Base-by-base conservation (phyloP, 108 stramenopile species). In the Seminavis robusta region DNA sequence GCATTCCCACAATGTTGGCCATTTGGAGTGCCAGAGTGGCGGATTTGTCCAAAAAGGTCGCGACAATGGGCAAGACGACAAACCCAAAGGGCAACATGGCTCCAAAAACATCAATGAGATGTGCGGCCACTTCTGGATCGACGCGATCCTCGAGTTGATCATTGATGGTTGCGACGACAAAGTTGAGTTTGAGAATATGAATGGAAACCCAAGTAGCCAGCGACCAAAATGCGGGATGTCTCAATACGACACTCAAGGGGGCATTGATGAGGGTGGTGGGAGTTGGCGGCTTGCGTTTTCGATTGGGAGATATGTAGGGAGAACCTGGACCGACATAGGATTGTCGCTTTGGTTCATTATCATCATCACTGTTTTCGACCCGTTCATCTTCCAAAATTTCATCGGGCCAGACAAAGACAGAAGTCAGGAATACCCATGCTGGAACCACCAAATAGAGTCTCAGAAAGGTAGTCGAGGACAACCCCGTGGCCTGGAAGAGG, bases 41-140 rank as follows among this genome's bases (percentile, higher is more conserved):
- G 13, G 57, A 59, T 3, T 59, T 47, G 10, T 15, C 26, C 31
- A 67, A 43, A 11, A 56, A 23, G 11, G 9, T 50, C 16, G 65
- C 65, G 17, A 59, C 59, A 9, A 64, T 2, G 5, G 70, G 70
- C 19, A 65, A 26, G 11, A 48, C 57, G 5, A 71, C 56, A 27
- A 71, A 71, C 17, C 70, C 70, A 57, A 71, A 71, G 2, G 70
- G 70, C 16, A 71, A 28, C 56, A 71, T 71, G 13, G 63, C 56
- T n/a, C 70, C 70, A 37, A 71, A 71, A 31, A 65, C 52, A 46
- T 37, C 50, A 51, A 71, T 65, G 20, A 65, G 28, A 2, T 11
- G 30, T 15, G 58, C 36, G 2, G 54, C 54, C 19, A 21, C 40
- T 3, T 34, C 55, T 5, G 33, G 1, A n/a, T 38, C 57, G 26